Evolutionary conservation across 208 protist genomes (phyloP), one percentile per base, ranked within the genome.

Genomic region (Phytomonas francai): DNA sequence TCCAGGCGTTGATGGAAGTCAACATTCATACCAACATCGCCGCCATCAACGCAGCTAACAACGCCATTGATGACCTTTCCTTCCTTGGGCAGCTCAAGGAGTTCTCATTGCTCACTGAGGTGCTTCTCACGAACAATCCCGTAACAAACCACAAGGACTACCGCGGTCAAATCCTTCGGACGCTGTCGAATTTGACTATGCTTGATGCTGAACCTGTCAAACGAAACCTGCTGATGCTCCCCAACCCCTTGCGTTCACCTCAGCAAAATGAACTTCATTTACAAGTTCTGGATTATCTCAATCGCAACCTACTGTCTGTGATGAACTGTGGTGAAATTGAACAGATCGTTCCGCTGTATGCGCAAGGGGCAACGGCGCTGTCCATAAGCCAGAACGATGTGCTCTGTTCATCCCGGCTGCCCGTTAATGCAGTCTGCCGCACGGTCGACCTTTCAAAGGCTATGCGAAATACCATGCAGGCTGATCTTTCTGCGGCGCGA

Each of bases 111-210:
- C 72, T 96, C 16, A 73, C 74, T n/a, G 88, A 93, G 74, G 33
- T 96, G 19, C 67, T 88, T 36, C 71, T 96, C 12, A 70, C 63
- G n/a, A 83, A 76, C 49, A 94, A 96, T 73, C 81, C 82, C 25
- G 67, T 77, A 32, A 45, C 36, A 16, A 71, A 68, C 27, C 72
- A 76, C 25, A 60, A 66, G 33, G 73, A 91, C 33, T 91, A 90
- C 71, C 73, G 63, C 65, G 56, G 66, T 11, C 65, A 79, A 28
- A 49, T 96, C 33, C 65, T 78, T 2, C 75, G 71, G 25, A 59
- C 70, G 54, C 70, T 96, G 36, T 79, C 81, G 19, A 70, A 72
- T 14, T 74, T 96, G 22, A 74, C 70, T 25, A 79, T 90, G 70
- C 65, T 96, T 60, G 87, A 96, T 62, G 73, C 77, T 33, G 42